Conservation (phyloP, 495 filamentous ascomycete species). For the Clavariopsis aquatica region DNA sequence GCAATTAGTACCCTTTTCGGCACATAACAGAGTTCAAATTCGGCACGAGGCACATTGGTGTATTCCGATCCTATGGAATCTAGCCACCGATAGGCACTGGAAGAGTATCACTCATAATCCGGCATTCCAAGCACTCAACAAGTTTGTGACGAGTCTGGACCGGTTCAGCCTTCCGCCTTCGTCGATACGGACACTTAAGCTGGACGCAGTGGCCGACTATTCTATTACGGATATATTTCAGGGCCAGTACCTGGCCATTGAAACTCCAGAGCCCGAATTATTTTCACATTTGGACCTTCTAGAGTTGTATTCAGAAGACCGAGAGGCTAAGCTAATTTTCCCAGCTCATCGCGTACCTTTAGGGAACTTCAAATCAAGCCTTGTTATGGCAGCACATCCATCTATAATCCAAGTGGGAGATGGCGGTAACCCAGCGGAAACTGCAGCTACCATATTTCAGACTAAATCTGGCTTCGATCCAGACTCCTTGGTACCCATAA, state of each 20-base stretch:
- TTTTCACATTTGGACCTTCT: conserved; percentile 28
- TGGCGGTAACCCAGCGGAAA: background rate
- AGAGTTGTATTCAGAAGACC: conserved; percentile 22
- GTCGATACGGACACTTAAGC: conserved; percentile 35
- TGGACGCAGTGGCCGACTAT: conserved; percentile 40
- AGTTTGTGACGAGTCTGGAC: conserved; percentile 40
- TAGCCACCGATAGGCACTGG: conserved; percentile 38
- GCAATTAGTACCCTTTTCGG: conserved; percentile 42
- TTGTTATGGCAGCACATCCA: background rate
- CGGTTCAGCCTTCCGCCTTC: conserved; percentile 35
- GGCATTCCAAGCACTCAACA: conserved; percentile 41
- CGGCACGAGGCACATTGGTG: conserved; percentile 51
- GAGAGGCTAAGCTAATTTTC: background rate
- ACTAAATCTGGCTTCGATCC: conserved; percentile 37
- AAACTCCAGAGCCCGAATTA: conserved; percentile 36
- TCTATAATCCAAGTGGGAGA: background rate
- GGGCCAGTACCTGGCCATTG: conserved; percentile 41
- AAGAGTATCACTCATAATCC: conserved; percentile 38
- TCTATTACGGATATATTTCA: conserved; percentile 43
- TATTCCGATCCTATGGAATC: conserved; percentile 41
- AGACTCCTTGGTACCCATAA: conserved; percentile 8
- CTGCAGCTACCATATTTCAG: conserved; percentile 27
- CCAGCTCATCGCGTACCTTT: conserved; percentile 10
- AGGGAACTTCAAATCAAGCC: background rate
- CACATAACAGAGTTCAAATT: conserved; percentile 45